phyloP scores from a whole-genome alignment of 257 asterid genomes.

The Nicotiana paniculata region DNA sequence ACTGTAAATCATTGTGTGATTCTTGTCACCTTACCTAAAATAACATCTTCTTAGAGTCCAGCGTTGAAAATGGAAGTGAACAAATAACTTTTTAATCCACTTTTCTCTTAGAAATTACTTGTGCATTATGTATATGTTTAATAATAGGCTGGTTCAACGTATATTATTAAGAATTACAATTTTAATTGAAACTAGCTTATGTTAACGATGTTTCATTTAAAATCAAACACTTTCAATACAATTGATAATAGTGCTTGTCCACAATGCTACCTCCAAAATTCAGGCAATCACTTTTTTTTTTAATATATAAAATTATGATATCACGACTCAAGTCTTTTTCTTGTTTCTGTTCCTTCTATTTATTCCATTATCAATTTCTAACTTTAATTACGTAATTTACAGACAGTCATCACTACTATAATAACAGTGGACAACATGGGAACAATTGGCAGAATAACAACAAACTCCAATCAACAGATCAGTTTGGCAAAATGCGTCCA shows the following conservation, averaged over 20 bases:
- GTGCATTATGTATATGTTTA: too few relatives aligned
- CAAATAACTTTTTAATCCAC: too few relatives aligned
- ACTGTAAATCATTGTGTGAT: too few relatives aligned
- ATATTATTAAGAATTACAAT: not conserved
- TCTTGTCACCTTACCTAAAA: too few relatives aligned
- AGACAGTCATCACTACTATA: conserved; percentile 30
- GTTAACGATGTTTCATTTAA: too few relatives aligned
- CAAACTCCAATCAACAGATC: conserved; percentile 27
- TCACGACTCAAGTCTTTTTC: not conserved
- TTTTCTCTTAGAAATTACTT: too few relatives aligned
- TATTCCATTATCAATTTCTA: not conserved
- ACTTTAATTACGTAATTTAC: not conserved
- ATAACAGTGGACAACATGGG: conserved; percentile 19
- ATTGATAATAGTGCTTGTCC: not conserved
- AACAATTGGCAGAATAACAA: conserved; percentile 33
- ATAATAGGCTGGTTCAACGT: too few relatives aligned
- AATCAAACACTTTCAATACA: not conserved
- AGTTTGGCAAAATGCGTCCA: conserved; percentile 39
- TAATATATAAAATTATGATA: not conserved
- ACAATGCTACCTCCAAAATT: not conserved
- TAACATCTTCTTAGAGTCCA: too few relatives aligned
- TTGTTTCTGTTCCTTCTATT: not conserved
- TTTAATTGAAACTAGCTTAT: not conserved
- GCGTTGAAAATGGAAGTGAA: too few relatives aligned
- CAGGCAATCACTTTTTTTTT: not conserved